Conservation (phyloP, 2,329 filamentous ascomycete genomes). For the Fusarium zealandicum region DNA sequence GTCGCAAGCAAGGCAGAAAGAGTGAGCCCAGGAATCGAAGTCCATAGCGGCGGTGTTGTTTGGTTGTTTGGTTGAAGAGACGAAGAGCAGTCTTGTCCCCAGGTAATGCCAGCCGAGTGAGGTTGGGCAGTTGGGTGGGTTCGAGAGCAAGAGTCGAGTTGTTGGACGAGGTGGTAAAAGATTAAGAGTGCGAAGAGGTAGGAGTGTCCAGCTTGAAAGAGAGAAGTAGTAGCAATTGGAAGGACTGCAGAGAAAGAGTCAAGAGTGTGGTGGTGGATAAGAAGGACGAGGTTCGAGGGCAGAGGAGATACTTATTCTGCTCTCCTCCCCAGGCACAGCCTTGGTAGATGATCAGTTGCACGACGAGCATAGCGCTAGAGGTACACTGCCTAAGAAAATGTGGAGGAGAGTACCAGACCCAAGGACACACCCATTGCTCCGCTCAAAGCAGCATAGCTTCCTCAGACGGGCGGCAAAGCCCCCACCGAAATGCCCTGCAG, state of each 20-base stretch:
- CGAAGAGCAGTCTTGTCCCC: slow-evolving; percentile 12
- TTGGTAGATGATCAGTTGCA: slow-evolving; percentile 42
- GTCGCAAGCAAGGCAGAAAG: slow-evolving; percentile 95
- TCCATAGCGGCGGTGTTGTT: slow-evolving; percentile 54
- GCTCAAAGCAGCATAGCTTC: slow-evolving; percentile 34
- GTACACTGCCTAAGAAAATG: slow-evolving; percentile 43
- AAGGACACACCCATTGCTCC: slow-evolving; percentile 31
- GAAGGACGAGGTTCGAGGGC: slow-evolving; percentile 34
- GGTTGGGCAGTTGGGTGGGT: slow-evolving; percentile 19
- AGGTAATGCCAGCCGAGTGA: slow-evolving; percentile 10
- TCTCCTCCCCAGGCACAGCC: slow-evolving; percentile 41
- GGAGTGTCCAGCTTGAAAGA: slow-evolving; percentile 5
- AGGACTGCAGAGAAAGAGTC: slow-evolving; percentile 25
- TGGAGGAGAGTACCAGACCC: slow-evolving; percentile 40
- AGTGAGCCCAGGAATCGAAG: slow-evolving; percentile 77
- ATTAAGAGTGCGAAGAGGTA: too few relatives aligned
- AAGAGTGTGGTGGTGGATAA: slow-evolving; percentile 31
- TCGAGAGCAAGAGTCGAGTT: slow-evolving; percentile 13
- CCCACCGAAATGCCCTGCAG: slow-evolving; percentile 43
- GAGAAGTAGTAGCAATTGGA: slow-evolving; percentile 34
- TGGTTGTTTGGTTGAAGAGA: slow-evolving; percentile 23
- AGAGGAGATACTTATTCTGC: slow-evolving; percentile 41
- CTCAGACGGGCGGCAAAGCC: slow-evolving; percentile 23
- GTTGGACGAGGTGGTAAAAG: slow-evolving; percentile 16
- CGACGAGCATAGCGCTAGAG: slow-evolving; percentile 36